These are phyloP conservation scores for Leishmania braziliensis DNA, from an alignment of 208 protist genomes.

Conservation along the genomic window DNA sequence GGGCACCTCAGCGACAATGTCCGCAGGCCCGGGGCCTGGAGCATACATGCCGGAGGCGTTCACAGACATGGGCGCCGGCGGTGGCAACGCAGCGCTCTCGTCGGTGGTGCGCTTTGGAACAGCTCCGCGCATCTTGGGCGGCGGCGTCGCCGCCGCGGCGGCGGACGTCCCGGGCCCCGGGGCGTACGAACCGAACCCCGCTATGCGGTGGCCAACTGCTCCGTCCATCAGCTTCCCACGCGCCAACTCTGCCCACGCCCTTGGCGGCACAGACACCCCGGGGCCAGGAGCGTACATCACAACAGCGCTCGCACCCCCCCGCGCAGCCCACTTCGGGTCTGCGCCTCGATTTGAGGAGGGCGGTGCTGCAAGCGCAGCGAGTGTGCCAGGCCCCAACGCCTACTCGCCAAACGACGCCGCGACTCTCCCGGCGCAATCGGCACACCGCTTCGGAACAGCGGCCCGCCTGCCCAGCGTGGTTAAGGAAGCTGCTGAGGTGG, in stretches of 20 bases:
- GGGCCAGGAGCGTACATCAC: constrained; percentile 29
- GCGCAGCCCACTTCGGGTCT: constrained; percentile 11
- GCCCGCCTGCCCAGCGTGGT: neutral
- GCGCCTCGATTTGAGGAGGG: constrained; percentile 14
- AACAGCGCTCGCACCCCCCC: neutral
- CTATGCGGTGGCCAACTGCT: neutral
- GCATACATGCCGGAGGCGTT: constrained; percentile 31
- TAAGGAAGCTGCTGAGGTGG: neutral
- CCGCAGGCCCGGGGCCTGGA: constrained; percentile 43
- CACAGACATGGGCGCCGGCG: constrained; percentile 6
- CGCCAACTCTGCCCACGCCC: neutral
- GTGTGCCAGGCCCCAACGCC: constrained; percentile 19
- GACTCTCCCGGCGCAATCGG: constrained; percentile 6
- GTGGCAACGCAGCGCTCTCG: constrained; percentile 8
- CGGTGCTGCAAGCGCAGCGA: neutral
- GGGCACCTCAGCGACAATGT: neutral
- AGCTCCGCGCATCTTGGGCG: constrained; percentile 11
- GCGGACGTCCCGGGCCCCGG: constrained; percentile 28
- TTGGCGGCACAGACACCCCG: constrained; percentile 14
- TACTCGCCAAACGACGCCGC: constrained; percentile 20
- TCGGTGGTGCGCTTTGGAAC: constrained; percentile 23
- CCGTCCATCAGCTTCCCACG: constrained; percentile 29
- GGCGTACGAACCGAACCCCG: constrained; percentile 33
- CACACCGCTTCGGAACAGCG: constrained; percentile 26
- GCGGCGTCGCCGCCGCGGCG: neutral